A percentile compares a stretch with the other conserved stretches of the same genome.
Evolutionary conservation across 73 alveolate species (phyloP).

Genomic region (Paramecium octaurelia): DNA sequence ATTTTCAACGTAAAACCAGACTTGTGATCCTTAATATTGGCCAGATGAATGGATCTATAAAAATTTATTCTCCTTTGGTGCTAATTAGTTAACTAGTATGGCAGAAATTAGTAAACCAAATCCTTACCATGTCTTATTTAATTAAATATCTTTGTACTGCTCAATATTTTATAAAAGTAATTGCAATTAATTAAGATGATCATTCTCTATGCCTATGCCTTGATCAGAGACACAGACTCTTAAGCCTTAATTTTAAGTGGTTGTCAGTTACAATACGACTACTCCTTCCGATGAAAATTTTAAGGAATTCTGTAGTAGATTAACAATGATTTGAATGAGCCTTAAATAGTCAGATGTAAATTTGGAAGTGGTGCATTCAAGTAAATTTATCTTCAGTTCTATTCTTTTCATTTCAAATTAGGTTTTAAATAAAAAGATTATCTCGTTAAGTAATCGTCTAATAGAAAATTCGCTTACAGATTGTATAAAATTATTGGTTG

Average conservation of each 20-base stretch:
- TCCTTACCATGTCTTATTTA: neutral
- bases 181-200: neutral
- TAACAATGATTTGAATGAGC: neutral
- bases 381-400: neutral
- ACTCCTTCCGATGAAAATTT: neutral
- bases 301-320: neutral
- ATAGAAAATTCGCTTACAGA: neutral
- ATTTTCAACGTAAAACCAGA: neutral
- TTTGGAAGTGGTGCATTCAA: neutral
- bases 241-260: neutral
- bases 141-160: neutral
- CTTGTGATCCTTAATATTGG: neutral
- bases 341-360: neutral
- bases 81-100: neutral
- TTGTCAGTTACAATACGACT: neutral
- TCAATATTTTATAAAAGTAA: neutral
- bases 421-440: neutral
- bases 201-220: constrained; percentile 29
- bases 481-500: neutral
- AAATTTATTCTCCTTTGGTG: neutral
- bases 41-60: neutral
- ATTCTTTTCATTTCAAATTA: neutral
- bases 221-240: constrained; percentile 23
- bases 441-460: neutral
- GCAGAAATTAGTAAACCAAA: neutral